These are phyloP conservation scores for Metrosideros polymorpha DNA, from an alignment of 441 rosid genomes.

Conservation along the genomic window DNA sequence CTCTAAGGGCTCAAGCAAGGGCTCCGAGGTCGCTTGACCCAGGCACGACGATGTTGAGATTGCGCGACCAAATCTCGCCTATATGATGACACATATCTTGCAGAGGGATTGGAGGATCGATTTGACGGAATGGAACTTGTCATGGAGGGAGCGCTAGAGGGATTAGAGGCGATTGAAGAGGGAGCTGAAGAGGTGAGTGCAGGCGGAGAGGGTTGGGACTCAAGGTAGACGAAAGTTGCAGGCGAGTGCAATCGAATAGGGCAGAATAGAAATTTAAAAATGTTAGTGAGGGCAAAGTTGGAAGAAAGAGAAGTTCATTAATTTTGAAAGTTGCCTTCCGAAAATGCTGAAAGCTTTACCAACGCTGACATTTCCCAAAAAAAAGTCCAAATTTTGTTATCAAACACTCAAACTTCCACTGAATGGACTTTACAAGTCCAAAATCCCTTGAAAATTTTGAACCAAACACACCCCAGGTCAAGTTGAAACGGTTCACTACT, in stretches of 20 bases:
- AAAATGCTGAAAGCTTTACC: neutral
- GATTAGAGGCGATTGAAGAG: neutral
- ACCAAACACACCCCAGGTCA: accelerated
- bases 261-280: neutral
- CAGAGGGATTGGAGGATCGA: neutral
- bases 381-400: too few species aligned
- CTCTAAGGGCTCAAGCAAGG: too few species aligned
- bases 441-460: too few species aligned
- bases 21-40: too few species aligned
- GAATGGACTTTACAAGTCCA: neutral
- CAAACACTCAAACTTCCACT: too few species aligned
- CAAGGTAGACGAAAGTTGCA: too few species aligned
- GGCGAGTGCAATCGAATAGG: too few species aligned
- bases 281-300: neutral
- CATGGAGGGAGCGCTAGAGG: neutral
- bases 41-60: too few species aligned
- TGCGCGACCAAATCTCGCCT: too few species aligned
- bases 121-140: accelerated
- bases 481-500: neutral
- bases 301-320: too few species aligned
- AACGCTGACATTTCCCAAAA: neutral
- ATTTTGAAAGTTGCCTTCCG: accelerated
- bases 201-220: too few species aligned
- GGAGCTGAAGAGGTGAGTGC: neutral
- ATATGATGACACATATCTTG: too few species aligned